Conservation (phyloP, 208 protist species). For the Porcisia hertigi region DNA sequence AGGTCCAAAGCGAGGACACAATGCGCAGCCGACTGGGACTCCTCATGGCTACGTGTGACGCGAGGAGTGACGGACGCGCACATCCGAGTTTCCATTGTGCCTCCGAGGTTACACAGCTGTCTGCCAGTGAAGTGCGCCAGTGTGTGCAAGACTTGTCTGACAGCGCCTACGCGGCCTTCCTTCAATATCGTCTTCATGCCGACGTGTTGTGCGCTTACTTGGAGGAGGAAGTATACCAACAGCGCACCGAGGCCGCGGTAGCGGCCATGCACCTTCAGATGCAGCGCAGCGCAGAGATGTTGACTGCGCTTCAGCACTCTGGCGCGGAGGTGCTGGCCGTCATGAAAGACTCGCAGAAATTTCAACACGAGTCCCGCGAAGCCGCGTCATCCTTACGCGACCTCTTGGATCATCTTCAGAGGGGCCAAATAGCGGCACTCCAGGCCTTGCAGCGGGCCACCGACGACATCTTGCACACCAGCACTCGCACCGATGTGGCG, state of each 20-base stretch:
- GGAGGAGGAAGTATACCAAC: conserved; percentile 85
- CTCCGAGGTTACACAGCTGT: not conserved
- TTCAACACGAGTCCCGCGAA: conserved; percentile 41
- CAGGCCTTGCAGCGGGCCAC: conserved; percentile 25
- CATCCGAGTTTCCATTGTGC: conserved; percentile 38
- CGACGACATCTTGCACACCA: conserved; percentile 23
- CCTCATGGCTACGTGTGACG: conserved; percentile 78
- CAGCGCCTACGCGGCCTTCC: conserved; percentile 66
- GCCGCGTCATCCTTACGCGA: conserved; percentile 35
- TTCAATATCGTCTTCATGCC: conserved; percentile 87
- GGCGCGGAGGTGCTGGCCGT: conserved; percentile 33
- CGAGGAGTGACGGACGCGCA: conserved; percentile 58
- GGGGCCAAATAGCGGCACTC: conserved; percentile 43
- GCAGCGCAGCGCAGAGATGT: conserved; percentile 31
- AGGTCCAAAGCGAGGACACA: conserved; percentile 47
- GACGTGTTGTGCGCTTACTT: conserved; percentile 83
- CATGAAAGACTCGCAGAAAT: conserved; percentile 20
- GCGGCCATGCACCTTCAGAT: conserved; percentile 51
- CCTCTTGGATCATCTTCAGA: conserved; percentile 38
- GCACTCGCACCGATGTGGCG: conserved; percentile 24
- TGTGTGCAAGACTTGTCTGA: conserved; percentile 70
- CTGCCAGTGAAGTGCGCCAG: conserved; percentile 8
- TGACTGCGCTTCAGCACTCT: conserved; percentile 38
- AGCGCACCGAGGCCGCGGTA: conserved; percentile 80
- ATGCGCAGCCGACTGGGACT: conserved; percentile 73